phyloP scores from a whole-genome alignment of 1,139 yeast genomes.

The Eremothecium cymbalariae region DNA sequence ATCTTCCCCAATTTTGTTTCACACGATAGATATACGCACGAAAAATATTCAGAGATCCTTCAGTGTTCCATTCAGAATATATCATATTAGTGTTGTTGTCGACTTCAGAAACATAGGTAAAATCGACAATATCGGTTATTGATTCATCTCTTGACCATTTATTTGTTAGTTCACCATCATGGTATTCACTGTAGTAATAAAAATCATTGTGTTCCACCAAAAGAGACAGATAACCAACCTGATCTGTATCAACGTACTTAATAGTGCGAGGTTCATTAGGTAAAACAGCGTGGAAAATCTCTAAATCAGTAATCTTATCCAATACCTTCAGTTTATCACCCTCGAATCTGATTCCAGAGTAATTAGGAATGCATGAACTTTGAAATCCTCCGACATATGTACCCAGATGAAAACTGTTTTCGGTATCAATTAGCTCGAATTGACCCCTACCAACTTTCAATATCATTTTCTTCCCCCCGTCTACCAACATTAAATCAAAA shows the following conservation, averaged over 20 bases:
- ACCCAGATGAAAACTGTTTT: constrained; percentile 12
- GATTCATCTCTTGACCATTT: constrained; percentile 46
- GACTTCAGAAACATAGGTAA: constrained; percentile 35
- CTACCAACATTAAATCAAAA: constrained; percentile 14
- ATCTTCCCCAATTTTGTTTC: constrained; percentile 33
- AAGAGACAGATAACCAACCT: constrained; percentile 11
- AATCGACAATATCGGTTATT: constrained; percentile 35
- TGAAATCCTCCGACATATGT: not conserved
- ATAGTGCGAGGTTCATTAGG: constrained; percentile 14
- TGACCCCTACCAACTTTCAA: constrained; percentile 10
- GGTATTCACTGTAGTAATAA: constrained; percentile 17
- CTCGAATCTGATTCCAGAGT: constrained; percentile 14
- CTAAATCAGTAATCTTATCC: constrained; percentile 2
- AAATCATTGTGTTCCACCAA: constrained; percentile 15
- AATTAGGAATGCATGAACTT: constrained; percentile 10
- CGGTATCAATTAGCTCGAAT: constrained; percentile 9
- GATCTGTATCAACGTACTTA: constrained; percentile 10
- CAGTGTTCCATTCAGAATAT: constrained; percentile 35
- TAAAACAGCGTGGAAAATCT: constrained; percentile 11
- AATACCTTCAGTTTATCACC: constrained; percentile 11
- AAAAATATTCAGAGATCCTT: constrained; percentile 34
- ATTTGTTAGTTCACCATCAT: constrained; percentile 22
- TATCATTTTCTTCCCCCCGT: constrained; percentile 10
- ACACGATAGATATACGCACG: constrained; percentile 40
- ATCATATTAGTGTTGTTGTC: constrained; percentile 32